These are phyloP conservation scores for Paracorniculantispora psalliotae DNA, from an alignment of 2,329 filamentous ascomycete species.

Conservation along the genomic window DNA sequence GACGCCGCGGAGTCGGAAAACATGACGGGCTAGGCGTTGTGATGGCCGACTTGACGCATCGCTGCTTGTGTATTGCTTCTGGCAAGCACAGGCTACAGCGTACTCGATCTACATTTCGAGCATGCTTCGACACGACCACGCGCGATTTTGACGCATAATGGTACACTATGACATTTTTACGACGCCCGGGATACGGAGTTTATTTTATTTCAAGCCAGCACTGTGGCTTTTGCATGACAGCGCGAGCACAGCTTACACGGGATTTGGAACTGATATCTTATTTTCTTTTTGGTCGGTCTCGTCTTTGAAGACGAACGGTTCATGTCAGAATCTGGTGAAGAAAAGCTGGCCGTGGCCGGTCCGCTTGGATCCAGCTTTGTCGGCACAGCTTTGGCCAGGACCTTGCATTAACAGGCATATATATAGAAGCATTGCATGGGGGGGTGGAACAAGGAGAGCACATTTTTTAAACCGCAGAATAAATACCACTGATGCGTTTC, in stretches of 20 bases:
- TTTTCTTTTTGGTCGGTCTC: background rate
- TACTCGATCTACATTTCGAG: background rate
- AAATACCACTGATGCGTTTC: background rate
- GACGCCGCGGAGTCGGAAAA: constrained; percentile 17
- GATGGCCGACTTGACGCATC: too few species aligned
- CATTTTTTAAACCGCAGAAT: background rate
- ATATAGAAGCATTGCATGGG: background rate
- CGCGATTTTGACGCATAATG: background rate
- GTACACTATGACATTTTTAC: constrained; percentile 5
- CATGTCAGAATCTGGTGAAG: background rate
- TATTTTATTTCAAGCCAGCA: background rate
- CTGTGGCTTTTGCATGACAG: background rate
- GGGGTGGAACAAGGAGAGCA: background rate
- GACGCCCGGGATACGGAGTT: constrained; percentile 4
- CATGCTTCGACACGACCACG: background rate
- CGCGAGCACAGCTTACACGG: background rate
- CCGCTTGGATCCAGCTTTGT: background rate
- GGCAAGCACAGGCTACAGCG: background rate
- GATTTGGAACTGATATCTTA: background rate
- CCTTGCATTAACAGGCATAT: background rate
- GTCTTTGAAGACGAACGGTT: background rate
- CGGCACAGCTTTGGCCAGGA: background rate
- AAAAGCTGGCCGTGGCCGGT: background rate
- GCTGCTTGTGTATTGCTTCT: too few species aligned
- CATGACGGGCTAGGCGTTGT: constrained; percentile 9